Conservation (phyloP, 495 filamentous ascomycete genomes). For the Chaetomium cochliodes region DNA sequence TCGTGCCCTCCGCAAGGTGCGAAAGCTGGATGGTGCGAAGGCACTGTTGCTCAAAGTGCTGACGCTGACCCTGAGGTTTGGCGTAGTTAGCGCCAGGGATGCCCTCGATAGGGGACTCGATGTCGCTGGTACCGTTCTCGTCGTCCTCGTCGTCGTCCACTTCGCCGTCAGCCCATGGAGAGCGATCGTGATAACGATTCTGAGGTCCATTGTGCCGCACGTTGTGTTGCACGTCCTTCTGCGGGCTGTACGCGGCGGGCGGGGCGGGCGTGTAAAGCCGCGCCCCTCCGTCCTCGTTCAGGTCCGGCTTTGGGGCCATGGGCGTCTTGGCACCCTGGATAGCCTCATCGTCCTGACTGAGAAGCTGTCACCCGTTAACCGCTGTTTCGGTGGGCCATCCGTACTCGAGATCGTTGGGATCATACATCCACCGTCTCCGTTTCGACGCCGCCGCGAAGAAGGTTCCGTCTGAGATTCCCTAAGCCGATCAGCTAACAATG, state of each 20-base stretch:
- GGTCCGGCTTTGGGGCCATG: conserved; percentile 12
- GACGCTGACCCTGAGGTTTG: conserved; percentile 26
- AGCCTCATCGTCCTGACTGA: conserved; percentile 50
- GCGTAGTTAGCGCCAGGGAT: conserved; percentile 25
- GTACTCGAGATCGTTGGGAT: background rate
- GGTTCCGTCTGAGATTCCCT: conserved; percentile 63
- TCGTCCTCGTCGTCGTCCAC: conserved; percentile 32
- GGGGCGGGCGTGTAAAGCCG: conserved; percentile 20
- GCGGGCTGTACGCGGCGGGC: conserved; percentile 10
- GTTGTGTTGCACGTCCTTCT: conserved; percentile 8
- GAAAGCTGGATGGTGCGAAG: conserved; percentile 63
- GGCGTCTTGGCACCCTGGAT: conserved; percentile 28
- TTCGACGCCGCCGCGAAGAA: conserved; percentile 62
- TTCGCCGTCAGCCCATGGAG: conserved; percentile 32
- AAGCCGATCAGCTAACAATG: conserved; percentile 9
- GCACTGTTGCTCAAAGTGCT: conserved; percentile 42
- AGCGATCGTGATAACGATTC: conserved; percentile 19
- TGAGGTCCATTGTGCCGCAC: conserved; percentile 1
- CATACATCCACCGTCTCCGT: conserved; percentile 60
- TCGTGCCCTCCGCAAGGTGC: conserved; percentile 62
- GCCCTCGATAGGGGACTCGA: conserved; percentile 26
- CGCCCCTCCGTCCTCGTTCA: conserved; percentile 33
- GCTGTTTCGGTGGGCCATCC: background rate
- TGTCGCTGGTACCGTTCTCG: conserved; percentile 25
- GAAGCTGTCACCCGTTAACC: conserved; percentile 41